Conservation (phyloP, 2,329 filamentous ascomycete genomes). For the Apiospora sp. region DNA sequence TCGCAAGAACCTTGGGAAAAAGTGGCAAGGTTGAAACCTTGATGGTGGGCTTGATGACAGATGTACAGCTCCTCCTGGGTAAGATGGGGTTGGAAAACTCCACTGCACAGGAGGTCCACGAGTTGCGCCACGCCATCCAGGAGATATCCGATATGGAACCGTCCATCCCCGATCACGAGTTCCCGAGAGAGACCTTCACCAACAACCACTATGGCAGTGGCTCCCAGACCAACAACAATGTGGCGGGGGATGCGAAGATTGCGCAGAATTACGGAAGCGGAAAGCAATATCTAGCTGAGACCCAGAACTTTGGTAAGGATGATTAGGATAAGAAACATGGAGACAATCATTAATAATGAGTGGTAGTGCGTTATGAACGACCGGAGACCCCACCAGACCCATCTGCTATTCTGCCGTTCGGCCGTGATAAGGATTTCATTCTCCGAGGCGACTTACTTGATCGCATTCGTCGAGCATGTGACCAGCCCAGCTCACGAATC, state of each 20-base stretch:
- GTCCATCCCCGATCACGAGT: neutral
- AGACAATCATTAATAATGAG: too few relatives aligned
- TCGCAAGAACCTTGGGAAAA: neutral
- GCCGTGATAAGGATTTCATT: conserved; percentile 26
- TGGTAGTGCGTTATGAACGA: neutral
- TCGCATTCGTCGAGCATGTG: conserved; percentile 3
- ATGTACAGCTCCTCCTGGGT: neutral
- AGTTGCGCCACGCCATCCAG: neutral
- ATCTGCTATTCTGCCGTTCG: conserved; percentile 25
- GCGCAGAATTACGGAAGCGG: neutral
- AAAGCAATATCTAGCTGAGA: neutral
- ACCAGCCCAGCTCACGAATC: neutral
- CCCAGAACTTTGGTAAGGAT: neutral
- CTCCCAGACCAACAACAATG: neutral
- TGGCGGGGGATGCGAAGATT: neutral
- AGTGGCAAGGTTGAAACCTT: neutral
- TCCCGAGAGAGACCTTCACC: neutral
- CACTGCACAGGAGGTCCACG: neutral
- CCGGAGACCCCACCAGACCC: conserved; percentile 23
- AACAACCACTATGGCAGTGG: neutral
- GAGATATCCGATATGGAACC: neutral
- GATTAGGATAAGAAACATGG: neutral
- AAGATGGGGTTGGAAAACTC: neutral
- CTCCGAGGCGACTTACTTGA: conserved; percentile 10
- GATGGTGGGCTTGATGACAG: neutral